Conservation (phyloP, 2,329 filamentous ascomycete species). For the Xylariaceae sp. region DNA sequence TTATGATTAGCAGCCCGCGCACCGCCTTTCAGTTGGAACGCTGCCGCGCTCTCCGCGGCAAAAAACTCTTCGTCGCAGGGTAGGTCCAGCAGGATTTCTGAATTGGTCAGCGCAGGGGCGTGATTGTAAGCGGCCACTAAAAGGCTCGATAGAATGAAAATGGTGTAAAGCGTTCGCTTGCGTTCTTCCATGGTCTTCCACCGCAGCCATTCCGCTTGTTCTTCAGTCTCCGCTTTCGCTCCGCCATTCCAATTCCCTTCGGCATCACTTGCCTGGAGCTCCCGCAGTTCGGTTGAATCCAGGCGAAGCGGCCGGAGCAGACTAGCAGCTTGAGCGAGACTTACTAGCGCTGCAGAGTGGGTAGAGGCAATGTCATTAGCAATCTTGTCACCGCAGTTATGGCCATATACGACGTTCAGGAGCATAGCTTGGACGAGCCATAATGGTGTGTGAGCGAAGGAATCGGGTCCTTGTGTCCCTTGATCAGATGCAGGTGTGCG, state of each 20-base stretch:
- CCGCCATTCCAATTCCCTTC: constrained; percentile 44
- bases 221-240: constrained; percentile 45
- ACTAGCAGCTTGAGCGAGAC: constrained; percentile 83
- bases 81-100: constrained; percentile 82
- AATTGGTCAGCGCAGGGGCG: constrained; percentile 85
- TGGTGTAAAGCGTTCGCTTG: constrained; percentile 85
- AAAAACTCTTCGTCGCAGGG: constrained; percentile 93
- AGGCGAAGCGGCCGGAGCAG: constrained; percentile 50
- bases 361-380: constrained; percentile 89
- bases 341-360: constrained; percentile 86
- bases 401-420: constrained; percentile 90
- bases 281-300: constrained; percentile 45
- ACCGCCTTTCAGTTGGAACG: constrained; percentile 76
- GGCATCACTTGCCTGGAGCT: constrained; percentile 55
- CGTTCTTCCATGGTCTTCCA: constrained; percentile 90
- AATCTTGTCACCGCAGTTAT: constrained; percentile 88
- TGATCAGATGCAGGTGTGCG: constrained; percentile 47
- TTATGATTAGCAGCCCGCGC: constrained; percentile 64
- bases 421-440: constrained; percentile 98
- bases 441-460: constrained; percentile 70
- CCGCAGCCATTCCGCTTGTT: constrained; percentile 75
- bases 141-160: constrained; percentile 88
- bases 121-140: constrained; percentile 92
- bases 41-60: constrained; percentile 74
- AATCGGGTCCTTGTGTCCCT: constrained; percentile 50